Evolutionary conservation across 352 stramenopile genomes (phyloP).

Genomic region (Phytophthora tubulina): DNA sequence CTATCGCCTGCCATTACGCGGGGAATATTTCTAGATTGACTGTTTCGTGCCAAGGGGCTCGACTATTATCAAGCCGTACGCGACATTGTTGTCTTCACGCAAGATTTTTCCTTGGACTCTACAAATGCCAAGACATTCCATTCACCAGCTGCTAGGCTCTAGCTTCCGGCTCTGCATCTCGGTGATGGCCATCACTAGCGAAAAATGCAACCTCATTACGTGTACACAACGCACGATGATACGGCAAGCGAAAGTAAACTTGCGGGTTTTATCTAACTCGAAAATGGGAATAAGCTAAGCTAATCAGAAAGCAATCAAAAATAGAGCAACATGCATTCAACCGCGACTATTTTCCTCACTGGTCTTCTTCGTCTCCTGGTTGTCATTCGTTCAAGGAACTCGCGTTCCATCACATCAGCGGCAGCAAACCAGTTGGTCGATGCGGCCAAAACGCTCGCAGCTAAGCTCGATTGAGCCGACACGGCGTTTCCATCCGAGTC

Average conservation of each 20-base stretch:
- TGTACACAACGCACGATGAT: background rate
- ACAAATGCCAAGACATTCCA: background rate
- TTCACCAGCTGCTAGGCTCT: constrained; percentile 5
- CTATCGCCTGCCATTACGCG: constrained; percentile 15
- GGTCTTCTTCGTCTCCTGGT: constrained; percentile 45
- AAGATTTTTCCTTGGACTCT: too few relatives aligned
- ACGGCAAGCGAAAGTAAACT: constrained; percentile 21
- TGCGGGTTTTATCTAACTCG: constrained; percentile 19
- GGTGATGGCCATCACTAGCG: background rate
- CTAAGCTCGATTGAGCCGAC: constrained; percentile 10
- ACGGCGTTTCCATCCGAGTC: constrained; percentile 22
- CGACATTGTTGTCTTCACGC: background rate
- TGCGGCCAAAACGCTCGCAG: constrained; percentile 16
- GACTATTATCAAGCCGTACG: background rate
- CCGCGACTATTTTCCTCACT: constrained; percentile 47
- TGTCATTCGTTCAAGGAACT: constrained; percentile 40
- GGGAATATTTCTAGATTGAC: background rate
- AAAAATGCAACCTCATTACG: background rate
- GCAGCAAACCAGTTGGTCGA: constrained; percentile 41
- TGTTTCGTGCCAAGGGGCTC: constrained; percentile 18
- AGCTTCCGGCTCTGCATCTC: constrained; percentile 5
- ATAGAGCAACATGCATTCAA: constrained; percentile 61
- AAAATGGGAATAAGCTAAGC: constrained; percentile 22
- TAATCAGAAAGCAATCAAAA: constrained; percentile 44
- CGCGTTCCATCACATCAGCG: constrained; percentile 42